Percentiles rank a stretch among this genome's conserved stretches.
These are phyloP conservation scores for Metschnikowia rubicola DNA, from an alignment of 805 yeast genomes.

Conservation along the genomic window DNA sequence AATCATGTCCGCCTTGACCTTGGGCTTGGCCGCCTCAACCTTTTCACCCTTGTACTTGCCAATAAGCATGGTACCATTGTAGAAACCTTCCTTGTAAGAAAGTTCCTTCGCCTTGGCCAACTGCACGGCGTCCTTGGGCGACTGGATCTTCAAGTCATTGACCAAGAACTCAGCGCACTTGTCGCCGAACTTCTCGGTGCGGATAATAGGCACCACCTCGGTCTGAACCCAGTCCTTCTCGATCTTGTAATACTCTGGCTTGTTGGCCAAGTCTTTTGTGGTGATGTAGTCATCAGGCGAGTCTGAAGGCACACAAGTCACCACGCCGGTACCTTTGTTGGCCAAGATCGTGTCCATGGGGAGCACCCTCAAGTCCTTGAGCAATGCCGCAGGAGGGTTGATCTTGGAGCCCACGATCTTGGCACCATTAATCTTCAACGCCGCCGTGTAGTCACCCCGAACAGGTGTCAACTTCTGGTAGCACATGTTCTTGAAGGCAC, in stretches of 20 bases:
- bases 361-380: conserved; percentile 70
- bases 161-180: conserved; percentile 80
- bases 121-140: conserved; percentile 86
- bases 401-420: conserved; percentile 82
- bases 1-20: conserved; percentile 78
- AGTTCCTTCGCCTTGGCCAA: conserved; percentile 90
- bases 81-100: conserved; percentile 95
- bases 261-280: conserved; percentile 74
- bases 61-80: conserved; percentile 75
- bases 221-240: conserved; percentile 80
- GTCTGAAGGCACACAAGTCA: conserved; percentile 98
- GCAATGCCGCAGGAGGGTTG: conserved; percentile 74
- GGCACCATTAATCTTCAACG: conserved; percentile 61
- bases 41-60: conserved; percentile 86
- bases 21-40: conserved; percentile 88
- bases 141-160: conserved; percentile 83
- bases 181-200: conserved; percentile 84
- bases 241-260: conserved; percentile 86
- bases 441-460: conserved; percentile 72
- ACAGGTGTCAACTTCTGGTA: conserved; percentile 89
- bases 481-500: conserved; percentile 96
- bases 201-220: conserved; percentile 70
- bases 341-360: conserved; percentile 98
- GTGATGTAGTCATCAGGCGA: conserved; percentile 97
- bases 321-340: conserved; percentile 97